Conservation (phyloP, 768 basidiomycete species). For the Tricholoma flavovirens region DNA sequence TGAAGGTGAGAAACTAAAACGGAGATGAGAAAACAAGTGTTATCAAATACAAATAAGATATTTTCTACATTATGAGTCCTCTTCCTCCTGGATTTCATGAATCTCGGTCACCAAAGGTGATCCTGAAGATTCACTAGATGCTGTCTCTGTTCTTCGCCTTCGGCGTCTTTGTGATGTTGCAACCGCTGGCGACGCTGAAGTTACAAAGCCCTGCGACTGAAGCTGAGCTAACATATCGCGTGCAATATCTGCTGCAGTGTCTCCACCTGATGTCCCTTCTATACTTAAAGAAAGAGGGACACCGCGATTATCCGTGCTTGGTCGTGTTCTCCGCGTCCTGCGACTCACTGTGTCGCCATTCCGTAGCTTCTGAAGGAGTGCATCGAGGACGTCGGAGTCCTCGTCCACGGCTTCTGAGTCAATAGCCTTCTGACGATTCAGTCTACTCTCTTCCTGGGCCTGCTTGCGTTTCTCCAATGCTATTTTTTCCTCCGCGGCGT, state of each 20-base stretch:
- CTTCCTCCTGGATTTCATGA: slow-evolving; percentile 18
- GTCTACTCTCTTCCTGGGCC: slow-evolving; percentile 57
- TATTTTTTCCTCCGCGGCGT: slow-evolving; percentile 62
- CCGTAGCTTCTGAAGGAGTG: slow-evolving; percentile 62
- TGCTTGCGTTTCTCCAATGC: slow-evolving; percentile 66
- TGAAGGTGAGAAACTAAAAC: no score
- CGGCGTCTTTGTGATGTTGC: slow-evolving; percentile 32
- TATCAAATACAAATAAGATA: slow-evolving; percentile 2
- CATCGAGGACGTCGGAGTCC: slow-evolving; percentile 63
- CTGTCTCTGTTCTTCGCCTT: slow-evolving; percentile 30
- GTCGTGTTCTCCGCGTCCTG: slow-evolving; percentile 45
- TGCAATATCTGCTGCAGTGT: slow-evolving; percentile 46
- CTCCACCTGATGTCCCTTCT: slow-evolving; percentile 27
- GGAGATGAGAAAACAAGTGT: no score
- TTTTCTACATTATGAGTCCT: slow-evolving; percentile 1
- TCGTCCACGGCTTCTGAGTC: slow-evolving; percentile 37
- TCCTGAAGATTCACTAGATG: slow-evolving; percentile 22
- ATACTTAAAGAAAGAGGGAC: slow-evolving; percentile 30
- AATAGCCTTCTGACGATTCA: slow-evolving; percentile 44
- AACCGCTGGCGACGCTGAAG: slow-evolving; percentile 44
- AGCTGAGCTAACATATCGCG: slow-evolving; percentile 72
- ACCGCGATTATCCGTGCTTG: slow-evolving; percentile 30
- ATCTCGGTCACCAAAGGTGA: slow-evolving; percentile 31
- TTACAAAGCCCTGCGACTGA: slow-evolving; percentile 63
- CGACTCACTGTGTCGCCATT: slow-evolving; percentile 63